phyloP scores from a whole-genome alignment of 2,329 filamentous ascomycete genomes.

The Coniochaeta sp. region DNA sequence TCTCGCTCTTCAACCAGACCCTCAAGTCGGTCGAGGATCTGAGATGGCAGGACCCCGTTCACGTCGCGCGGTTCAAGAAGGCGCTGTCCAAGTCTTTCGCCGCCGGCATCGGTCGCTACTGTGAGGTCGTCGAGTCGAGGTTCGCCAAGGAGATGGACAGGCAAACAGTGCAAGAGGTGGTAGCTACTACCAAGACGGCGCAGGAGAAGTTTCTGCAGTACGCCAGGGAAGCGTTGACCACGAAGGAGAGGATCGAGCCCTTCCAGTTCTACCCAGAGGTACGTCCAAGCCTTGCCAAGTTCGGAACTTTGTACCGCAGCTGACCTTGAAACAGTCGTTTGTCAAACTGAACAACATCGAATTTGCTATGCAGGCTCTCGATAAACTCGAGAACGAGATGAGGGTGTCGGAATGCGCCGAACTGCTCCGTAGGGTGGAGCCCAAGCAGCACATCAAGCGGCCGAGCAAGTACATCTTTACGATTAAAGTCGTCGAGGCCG shows the following conservation, averaged over 20 bases:
- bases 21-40: slow-evolving; percentile 80
- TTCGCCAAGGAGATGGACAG: slow-evolving; percentile 93
- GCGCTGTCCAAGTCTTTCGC: slow-evolving; percentile 80
- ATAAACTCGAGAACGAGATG: slow-evolving; percentile 81
- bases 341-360: slow-evolving; percentile 98
- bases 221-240: slow-evolving; percentile 87
- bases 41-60: slow-evolving; percentile 87
- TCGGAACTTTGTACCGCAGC: neutral
- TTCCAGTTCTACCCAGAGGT: slow-evolving; percentile 96
- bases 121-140: slow-evolving; percentile 77
- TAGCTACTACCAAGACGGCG: slow-evolving; percentile 66
- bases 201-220: slow-evolving; percentile 92
- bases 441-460: slow-evolving; percentile 54
- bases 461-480: slow-evolving; percentile 93
- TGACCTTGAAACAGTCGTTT: slow-evolving; percentile 60
- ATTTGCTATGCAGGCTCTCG: slow-evolving; percentile 85
- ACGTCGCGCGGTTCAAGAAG: slow-evolving; percentile 97
- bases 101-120: slow-evolving; percentile 77
- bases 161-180: slow-evolving; percentile 78
- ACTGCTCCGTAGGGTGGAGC: slow-evolving; percentile 65
- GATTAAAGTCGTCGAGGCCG: slow-evolving; percentile 95
- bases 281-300: slow-evolving; percentile 20
- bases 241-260: slow-evolving; percentile 87
- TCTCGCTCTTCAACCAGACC: slow-evolving; percentile 87
- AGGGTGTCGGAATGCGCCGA: slow-evolving; percentile 87